Base-by-base conservation (phyloP, 2,329 filamentous ascomycete genomes). In the Sarocladium strictum region DNA sequence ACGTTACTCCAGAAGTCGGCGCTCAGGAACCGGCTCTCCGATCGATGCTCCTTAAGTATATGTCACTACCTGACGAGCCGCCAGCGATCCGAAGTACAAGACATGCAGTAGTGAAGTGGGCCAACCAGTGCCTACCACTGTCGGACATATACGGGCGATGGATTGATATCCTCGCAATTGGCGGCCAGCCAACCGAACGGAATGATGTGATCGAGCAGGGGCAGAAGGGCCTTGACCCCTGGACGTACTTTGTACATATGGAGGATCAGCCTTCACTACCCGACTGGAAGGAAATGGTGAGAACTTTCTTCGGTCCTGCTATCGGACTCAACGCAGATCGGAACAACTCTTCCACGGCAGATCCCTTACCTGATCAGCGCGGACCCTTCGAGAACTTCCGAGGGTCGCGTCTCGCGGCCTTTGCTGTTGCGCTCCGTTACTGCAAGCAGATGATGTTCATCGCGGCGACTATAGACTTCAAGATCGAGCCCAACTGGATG, bases 181-280 rank as follows among this genome's bases (percentile, higher is more conserved):
- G 82, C 15, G 85, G 85, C 12, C 78, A 78, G 2, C 69, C 73
- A 2, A 80, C 83, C 52, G 87, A 92, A 65, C 82, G 88, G 45
- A 87, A 85, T 57, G 93, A 97, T 65, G 85, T 97, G 2, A 72
- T 89, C 1, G 94, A 99, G 65, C 93, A 97, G 71, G 94, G 91
- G 1, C 85, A 84, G 58, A 92, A 90, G 67, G 94, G 94, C 1
- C 77, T 97, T 3, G 90, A 96, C 62, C 81, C 82, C 12, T 80
- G 78, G 77, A 78, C 73, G 0, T 74, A 76, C 56, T 71, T 70
- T 53, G 71, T 72, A 21, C 74, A 79, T 38, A 70, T 74, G 38
- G 72, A 69, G n/a, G 63, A 63, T 33, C 69, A 69, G 38, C 65
- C 71, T 2, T 41, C 65, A 56, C 53, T 79, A 15, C 82, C 77